phyloP scores from a whole-genome alignment of 106 monocot species.

The Hemerocallis citrina region DNA sequence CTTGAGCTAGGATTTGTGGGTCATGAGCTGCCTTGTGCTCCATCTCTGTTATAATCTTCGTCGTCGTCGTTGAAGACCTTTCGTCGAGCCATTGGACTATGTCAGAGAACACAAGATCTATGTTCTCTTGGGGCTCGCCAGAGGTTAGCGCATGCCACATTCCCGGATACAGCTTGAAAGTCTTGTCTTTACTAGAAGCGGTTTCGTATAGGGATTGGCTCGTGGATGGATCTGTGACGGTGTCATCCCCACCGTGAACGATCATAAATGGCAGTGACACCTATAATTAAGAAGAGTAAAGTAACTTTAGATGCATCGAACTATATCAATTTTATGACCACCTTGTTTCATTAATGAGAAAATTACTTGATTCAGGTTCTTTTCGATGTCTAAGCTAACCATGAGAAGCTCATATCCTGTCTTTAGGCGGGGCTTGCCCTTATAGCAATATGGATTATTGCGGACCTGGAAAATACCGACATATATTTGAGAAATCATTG shows the following conservation, averaged over 20 bases:
- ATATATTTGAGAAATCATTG: too few species aligned
- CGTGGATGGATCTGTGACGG: slow-evolving; percentile 52
- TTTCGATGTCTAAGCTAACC: slow-evolving; percentile 57
- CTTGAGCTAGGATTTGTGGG: too few species aligned
- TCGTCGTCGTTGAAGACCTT: neutral
- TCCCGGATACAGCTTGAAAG: slow-evolving; percentile 56
- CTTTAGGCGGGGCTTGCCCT: slow-evolving; percentile 47
- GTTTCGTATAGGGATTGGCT: slow-evolving; percentile 38
- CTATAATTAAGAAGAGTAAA: slow-evolving; percentile 32
- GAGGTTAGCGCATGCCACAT: slow-evolving; percentile 88
- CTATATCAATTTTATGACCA: too few species aligned
- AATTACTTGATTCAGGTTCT: slow-evolving; percentile 28
- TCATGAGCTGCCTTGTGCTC: slow-evolving; percentile 21
- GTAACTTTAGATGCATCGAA: slow-evolving; percentile 19
- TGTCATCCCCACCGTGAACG: slow-evolving; percentile 64
- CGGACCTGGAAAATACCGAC: slow-evolving; percentile 21
- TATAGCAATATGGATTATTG: slow-evolving; percentile 33
- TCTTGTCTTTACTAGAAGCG: slow-evolving; percentile 49
- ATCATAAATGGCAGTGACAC: slow-evolving; percentile 64
- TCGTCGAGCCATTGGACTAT: slow-evolving; percentile 53
- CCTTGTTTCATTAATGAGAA: too few species aligned
- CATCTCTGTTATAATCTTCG: slow-evolving; percentile 4
- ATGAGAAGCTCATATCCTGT: slow-evolving; percentile 53
- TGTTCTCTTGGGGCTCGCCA: slow-evolving; percentile 53
- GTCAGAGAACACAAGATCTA: slow-evolving; percentile 54